These are phyloP conservation scores for Saussurea involucrata DNA, from an alignment of 129 eudicot genomes.

Conservation along the genomic window DNA sequence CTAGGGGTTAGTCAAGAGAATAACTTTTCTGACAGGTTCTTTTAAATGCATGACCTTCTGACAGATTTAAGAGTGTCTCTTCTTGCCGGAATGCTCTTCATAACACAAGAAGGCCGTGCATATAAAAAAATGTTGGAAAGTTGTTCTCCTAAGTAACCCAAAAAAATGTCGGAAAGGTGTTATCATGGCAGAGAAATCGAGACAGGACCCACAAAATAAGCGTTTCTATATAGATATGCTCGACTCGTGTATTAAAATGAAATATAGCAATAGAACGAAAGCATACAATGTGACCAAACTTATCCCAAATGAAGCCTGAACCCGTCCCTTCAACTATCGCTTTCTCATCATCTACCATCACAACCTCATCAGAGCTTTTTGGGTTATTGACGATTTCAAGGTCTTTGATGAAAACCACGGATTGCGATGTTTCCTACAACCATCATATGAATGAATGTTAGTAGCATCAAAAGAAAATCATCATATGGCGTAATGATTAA, in stretches of 20 bases:
- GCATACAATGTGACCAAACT: slow-evolving; percentile 94
- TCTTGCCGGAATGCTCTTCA: no score
- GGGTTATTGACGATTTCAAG: slow-evolving; percentile 52
- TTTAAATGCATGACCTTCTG: not conserved
- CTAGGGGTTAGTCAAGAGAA: not conserved
- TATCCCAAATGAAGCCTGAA: slow-evolving; percentile 98
- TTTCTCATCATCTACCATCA: slow-evolving; percentile 53
- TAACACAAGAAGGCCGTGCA: not conserved
- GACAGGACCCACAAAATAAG: not conserved
- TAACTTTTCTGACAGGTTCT: not conserved
- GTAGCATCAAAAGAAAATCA: not conserved
- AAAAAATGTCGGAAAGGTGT: not conserved
- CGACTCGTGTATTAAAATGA: not conserved
- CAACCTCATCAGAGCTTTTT: slow-evolving; percentile 36
- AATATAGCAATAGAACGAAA: slow-evolving; percentile 3
- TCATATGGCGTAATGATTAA: not conserved
- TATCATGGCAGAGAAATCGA: not conserved
- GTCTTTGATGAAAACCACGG: slow-evolving; percentile 86
- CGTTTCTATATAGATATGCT: not conserved
- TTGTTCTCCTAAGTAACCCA: not conserved
- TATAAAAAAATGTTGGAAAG: no score
- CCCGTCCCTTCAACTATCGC: slow-evolving; percentile 93
- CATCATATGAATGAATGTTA: slow-evolving; percentile 15
- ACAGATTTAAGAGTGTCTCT: not conserved
- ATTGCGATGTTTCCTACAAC: slow-evolving; percentile 74